Base-by-base conservation (phyloP, 164 flowering plant genomes). In the Vitis amurensis region DNA sequence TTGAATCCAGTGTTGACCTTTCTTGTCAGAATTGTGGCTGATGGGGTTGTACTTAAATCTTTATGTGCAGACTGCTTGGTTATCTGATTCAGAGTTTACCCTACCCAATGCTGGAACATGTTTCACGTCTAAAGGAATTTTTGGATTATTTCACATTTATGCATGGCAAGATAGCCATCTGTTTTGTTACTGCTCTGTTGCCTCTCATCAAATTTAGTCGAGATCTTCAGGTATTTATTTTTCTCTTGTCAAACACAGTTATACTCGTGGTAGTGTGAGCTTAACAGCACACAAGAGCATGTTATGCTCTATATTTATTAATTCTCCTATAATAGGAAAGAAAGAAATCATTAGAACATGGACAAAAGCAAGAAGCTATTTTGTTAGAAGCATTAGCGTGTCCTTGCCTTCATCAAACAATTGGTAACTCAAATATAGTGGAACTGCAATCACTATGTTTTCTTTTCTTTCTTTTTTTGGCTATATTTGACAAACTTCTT, bases 121-220 rank as follows among this genome's bases (percentile, higher is more conserved):
- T 87, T 76, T 78, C 89, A 60, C 90, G 84, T 55, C 66, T 93
- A 68, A 93, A 93, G 83, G 98, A 93, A 55, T 71, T 91, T 77
- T 68, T 93, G 79, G 98, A 93, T 77, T 93, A 93, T 72, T 93
- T 93, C 67, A 78, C 89, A 73, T 89, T 80, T 78, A 88, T 93
- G 90, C 74, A 85, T 61, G 85, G 68, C 31, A 80, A 79, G 70
- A 81, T 85, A 74, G 82, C 94, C 52, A 56, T 76, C 49, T 64
- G 70, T 68, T 79, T 93, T 70, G 76, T 91, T 64, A 66, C 77
- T 75, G 81, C 88, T 59, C 55, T 93, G 55, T 72, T 91, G 74
- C 96, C 98, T 37, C 88, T 93, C 50, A 79, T 80, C 76, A 91
- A 82, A 80, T 75, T 84, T 76, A 89, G 88, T 55, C 86, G 78